phyloP scores from a whole-genome alignment of 257 asterid genomes.

The Verbascum thapsus region DNA sequence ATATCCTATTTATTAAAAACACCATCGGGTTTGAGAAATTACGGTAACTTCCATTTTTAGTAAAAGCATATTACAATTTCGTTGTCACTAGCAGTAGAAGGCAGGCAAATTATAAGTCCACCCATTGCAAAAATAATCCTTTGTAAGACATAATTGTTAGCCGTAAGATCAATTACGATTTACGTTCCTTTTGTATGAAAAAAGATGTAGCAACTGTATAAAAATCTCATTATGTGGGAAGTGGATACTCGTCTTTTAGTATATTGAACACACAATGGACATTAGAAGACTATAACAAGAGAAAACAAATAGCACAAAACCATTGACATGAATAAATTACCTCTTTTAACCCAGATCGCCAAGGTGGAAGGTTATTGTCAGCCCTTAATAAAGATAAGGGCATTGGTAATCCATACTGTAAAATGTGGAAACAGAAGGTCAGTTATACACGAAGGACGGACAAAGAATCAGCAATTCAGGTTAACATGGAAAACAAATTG shows the following conservation, averaged over 20 bases:
- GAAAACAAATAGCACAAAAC: not conserved
- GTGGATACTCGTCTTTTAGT: not conserved
- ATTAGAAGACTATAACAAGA: conserved; percentile 13
- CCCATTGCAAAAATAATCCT: too few species aligned
- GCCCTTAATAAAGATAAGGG: conserved; percentile 91
- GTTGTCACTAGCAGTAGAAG: too few species aligned
- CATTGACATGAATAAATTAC: conserved; percentile 39
- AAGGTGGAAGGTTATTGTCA: conserved; percentile 96
- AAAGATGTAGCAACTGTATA: too few species aligned
- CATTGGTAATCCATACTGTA: conserved; percentile 89
- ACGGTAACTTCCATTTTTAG: too few species aligned
- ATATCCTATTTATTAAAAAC: too few species aligned
- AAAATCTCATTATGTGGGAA: not conserved
- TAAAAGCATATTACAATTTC: too few species aligned
- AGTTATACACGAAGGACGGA: conserved; percentile 3
- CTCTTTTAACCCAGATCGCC: conserved; percentile 91
- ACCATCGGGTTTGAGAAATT: too few species aligned
- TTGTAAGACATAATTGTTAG: too few species aligned
- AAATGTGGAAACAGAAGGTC: conserved; percentile 25
- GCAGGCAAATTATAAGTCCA: too few species aligned
- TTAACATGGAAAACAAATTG: not conserved
- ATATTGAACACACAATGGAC: not conserved
- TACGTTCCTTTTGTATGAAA: too few species aligned
- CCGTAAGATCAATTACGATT: too few species aligned
- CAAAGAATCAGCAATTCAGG: not conserved